phyloP scores from a whole-genome alignment of 148 eudicot genomes.

The Limonium bicolor region DNA sequence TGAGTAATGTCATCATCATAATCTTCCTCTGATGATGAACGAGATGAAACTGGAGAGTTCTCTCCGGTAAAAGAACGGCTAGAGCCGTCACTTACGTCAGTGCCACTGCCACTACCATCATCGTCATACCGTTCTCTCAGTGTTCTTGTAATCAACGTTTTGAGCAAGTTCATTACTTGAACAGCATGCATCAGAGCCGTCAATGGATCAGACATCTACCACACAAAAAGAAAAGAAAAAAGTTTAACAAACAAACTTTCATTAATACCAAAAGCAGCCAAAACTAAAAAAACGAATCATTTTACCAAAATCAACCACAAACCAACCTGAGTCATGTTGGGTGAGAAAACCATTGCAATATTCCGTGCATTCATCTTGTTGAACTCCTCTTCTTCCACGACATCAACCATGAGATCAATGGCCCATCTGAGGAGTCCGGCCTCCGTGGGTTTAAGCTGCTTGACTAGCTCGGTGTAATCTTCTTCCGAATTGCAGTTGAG shows the following conservation, averaged over 20 bases:
- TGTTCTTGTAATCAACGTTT: conserved; percentile 63
- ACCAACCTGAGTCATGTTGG: conserved; percentile 89
- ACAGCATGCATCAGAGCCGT: conserved; percentile 92
- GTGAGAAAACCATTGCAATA: conserved; percentile 90
- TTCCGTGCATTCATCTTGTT: conserved; percentile 95
- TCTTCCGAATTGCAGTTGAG: conserved; percentile 61
- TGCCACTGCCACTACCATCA: conserved; percentile 53
- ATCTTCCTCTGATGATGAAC: conserved; percentile 25
- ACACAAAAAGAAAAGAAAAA: conserved; percentile 1
- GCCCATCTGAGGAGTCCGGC: conserved; percentile 77
- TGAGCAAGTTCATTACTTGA: conserved; percentile 92
- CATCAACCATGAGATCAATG: conserved; percentile 92
- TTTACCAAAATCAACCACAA: background rate
- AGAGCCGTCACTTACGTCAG: too few relatives aligned
- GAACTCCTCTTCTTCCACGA: conserved; percentile 79
- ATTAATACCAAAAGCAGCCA: background rate
- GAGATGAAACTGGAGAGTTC: conserved; percentile 54
- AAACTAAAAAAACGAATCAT: background rate
- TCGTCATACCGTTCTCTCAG: conserved; percentile 65
- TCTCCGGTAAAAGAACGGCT: conserved; percentile 19
- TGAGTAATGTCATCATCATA: conserved; percentile 53
- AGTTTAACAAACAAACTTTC: background rate
- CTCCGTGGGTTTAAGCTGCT: conserved; percentile 72
- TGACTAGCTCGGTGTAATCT: conserved; percentile 50
- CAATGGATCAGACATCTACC: conserved; percentile 92